Percentiles rank a stretch among this genome's conserved stretches.
phyloP scores from a whole-genome alignment of 805 yeast species.

The Teunomyces lycoperdinae region DNA sequence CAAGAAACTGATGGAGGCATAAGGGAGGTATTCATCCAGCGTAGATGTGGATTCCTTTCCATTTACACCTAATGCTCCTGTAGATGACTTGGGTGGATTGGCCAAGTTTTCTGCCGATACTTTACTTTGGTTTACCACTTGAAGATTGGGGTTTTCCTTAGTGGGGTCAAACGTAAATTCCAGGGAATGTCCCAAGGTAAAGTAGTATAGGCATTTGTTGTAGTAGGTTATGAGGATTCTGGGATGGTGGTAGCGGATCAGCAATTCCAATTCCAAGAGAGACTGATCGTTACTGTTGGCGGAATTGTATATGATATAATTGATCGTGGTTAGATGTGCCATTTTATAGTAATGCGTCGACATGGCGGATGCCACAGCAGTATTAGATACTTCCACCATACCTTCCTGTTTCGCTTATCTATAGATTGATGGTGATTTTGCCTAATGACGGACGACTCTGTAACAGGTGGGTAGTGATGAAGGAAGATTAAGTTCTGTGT shows the following conservation, averaged over 20 bases:
- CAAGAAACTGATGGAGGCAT: conserved; percentile 34
- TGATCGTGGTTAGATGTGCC: conserved; percentile 32
- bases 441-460: neutral
- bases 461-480: neutral
- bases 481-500: neutral
- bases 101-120: conserved; percentile 26
- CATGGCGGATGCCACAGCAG: conserved; percentile 21
- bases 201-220: conserved; percentile 37
- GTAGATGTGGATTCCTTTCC: conserved; percentile 8
- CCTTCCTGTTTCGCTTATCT: neutral
- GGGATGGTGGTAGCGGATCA: conserved; percentile 35
- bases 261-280: conserved; percentile 38
- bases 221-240: conserved; percentile 39
- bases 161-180: conserved; percentile 11
- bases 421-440: neutral
- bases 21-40: conserved; percentile 28
- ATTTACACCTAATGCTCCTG: conserved; percentile 1
- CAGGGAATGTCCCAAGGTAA: conserved; percentile 26
- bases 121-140: conserved; percentile 19
- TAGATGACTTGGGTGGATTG: conserved; percentile 25
- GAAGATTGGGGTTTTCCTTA: conserved; percentile 23
- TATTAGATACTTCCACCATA: neutral
- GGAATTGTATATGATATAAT: conserved; percentile 29
- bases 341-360: conserved; percentile 40
- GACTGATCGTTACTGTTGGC: conserved; percentile 32